Base-by-base conservation (phyloP, 768 basidiomycete species). In the Porpolomopsis calyptriformis region DNA sequence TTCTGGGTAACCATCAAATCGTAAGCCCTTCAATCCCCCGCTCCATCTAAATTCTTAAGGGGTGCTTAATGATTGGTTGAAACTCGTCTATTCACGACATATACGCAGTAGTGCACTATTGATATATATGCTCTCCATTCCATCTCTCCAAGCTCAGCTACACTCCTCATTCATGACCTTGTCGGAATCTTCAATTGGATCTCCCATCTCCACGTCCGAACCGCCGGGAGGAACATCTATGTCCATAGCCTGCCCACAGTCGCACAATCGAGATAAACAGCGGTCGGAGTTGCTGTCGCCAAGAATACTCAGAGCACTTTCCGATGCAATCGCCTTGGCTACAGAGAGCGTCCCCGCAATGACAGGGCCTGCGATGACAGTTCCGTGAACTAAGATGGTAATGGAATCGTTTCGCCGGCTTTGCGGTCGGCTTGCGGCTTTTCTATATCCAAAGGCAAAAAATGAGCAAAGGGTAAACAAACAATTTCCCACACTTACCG, bases 311-410 rank as follows among this genome's bases (percentile, higher is more conserved):
- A 77, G 60, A 0, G 83, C 82, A 20, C 71, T 64, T 57, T 84
- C 81, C 1, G 84, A 72, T 1, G 78, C 83, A 37, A 79, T 69
- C 23, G 78, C 79, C 55, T 79, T 84, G 3, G 82, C 79, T n/a
- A 84, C 66, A 1, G 70, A 67, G 27, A 69, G 60, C 49, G 77
- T 85, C 4, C 65, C 53, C 8, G 77, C 77, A 9, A 76, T 63
- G 25, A 86, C 67, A 2, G 85, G 84, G 0, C 80, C 82, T 2
- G 67, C 72, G 24, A 87, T 61, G 4, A 66, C 60, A 4, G 55
- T 55, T 10, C 68, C 80, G 52, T 88, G 86, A 14, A 83, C 73
- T 27, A 76, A 44, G 26, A 85, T 73, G 0, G 71, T 67, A 38
- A 82, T 63, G 16, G 76, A 73, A 25, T 78, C 74, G 8, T 46